Evolutionary conservation across 177 flowering plant species (phyloP), one percentile per base, ranked within the genome.

Genomic region (Tripterygium wilfordii): DNA sequence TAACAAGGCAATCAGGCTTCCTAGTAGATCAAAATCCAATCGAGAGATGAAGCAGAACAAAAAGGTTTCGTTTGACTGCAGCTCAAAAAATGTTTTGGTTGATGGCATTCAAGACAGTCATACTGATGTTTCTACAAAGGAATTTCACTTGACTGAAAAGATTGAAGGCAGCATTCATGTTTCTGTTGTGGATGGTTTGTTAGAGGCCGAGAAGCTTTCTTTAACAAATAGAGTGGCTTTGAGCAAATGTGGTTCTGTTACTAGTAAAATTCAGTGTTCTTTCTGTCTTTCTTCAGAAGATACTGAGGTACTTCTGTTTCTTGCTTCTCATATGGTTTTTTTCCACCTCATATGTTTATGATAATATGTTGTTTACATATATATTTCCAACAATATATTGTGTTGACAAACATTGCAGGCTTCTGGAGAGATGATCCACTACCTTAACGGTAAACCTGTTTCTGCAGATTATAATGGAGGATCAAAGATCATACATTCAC

Each of bases 341-440:
- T 27, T 17, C 7, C 5, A 4, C 24, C n/a, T 2, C 20, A 2
- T 23, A 10, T 25, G 17, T 2, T n/a, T n/a, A n/a, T n/a, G n/a
- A n/a, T n/a, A n/a, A n/a, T n/a, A n/a, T n/a, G n/a, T n/a, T n/a
- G n/a, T n/a, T n/a, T n/a, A n/a, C n/a, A n/a, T n/a, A n/a, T n/a
- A n/a, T n/a, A n/a, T n/a, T n/a, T n/a, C n/a, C n/a, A n/a, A n/a
- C n/a, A n/a, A n/a, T n/a, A n/a, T n/a, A n/a, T n/a, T n/a, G n/a
- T n/a, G n/a, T n/a, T n/a, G n/a, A n/a, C n/a, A n/a, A n/a, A n/a
- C n/a, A 46, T 58, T 53, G 38, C 67, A 94, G 99, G 83, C 63
- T 56, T 64, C 88, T 14, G 99, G 96, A 36, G 69, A 63, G 66
- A 85, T 89, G 79, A 45, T 80, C 43, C 88, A 81, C 64, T 87